Base-by-base conservation (phyloP, 768 basidiomycete genomes). In the Macrolepiota dolichaula region DNA sequence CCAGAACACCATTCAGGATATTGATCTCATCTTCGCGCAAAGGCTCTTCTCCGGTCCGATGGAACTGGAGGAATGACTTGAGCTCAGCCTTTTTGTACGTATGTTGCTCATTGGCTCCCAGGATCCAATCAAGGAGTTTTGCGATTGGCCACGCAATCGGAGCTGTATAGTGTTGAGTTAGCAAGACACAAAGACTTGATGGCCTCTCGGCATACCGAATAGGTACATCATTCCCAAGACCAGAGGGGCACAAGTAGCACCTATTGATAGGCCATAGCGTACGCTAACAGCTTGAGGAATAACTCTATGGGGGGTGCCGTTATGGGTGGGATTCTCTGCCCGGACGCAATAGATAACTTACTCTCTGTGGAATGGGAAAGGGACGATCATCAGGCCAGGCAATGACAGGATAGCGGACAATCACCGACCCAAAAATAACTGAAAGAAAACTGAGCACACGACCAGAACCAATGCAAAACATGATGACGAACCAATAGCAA, bases 71-170 rank as follows among this genome's bases (percentile, higher is more conserved):
- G 74, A 94, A 92, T 0, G 87, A 87, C 65, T 88, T 88, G 44
- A 90, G 79, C 61, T 89, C 86, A 0, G 89, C 90, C 71, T 93
- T 93, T 68, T 92, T 92, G 76, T 94, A 94, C 0, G 88, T 91
- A 44, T 85, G 79, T 0, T 77, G 78, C 65, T 92, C 91, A 65
- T 88, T 81, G 2, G 77, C 79, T 22, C 96, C 96, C 1, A 98
- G 84, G 2, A 89, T 83, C 51, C 74, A 77, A 70, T 98, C 96
- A 35, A 99, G 85, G 0, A 98, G 75, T 65, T 87, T 88, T 32
- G 90, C 89, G 57, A 87, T 88, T 3, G 91, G 91, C 71, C 81
- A 95, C 0, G 94, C 92, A 63, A 96, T 77, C 4, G 93, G 93
- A 9, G 88, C 86, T 88, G 15, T 32, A 32, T 32, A 3, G 25